Evolutionary conservation across 164 flowering plant species (phyloP), one percentile per base, ranked within the genome.

Genomic region (Echeveria elegans): DNA sequence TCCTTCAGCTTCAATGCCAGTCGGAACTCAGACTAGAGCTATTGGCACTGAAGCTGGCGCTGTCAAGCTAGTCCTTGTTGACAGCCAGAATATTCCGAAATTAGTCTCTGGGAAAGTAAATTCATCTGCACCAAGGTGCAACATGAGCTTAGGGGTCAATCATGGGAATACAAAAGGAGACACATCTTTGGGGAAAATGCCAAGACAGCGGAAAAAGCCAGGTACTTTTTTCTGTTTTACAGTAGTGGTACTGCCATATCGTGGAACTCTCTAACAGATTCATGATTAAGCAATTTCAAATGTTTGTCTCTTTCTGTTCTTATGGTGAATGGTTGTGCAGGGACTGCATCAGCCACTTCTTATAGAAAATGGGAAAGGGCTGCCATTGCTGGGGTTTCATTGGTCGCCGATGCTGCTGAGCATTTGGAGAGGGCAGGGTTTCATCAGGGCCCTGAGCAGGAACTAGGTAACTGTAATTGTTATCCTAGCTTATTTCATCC

Each of bases 331-430:
- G 41, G 41, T 38, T 10, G 41, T 53, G 68, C 73, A 83, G 96
- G 85, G 73, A 50, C 67, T 64, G 70, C 68, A 47, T 83, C 95
- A 68, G 77, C 89, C 70, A 82, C 86, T 75, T 89, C 90, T 41
- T 85, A 86, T 75, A 89, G 78, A 79, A 83, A 83, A 72, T 92
- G 96, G 97, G 99, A 92, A 76, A 94, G 85, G 78, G 99, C 97
- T 73, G 99, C 96, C 67, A 91, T 86, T 45, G 96, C 89, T 82
- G 99, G 99, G 63, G 97, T 94, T 74, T 88, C 90, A 37, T 83
- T 95, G 80, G 99, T 91, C 74, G 97, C 97, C 63, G 97, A 95
- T 80, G 99, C 99, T 77, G 99, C 99, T 74, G 99, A 88, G 81
- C 97, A 91, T 77, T 77, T 95, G 82, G 99, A 95, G 73, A 83